These are phyloP conservation scores for Orbilia ellipsospora DNA, from an alignment of 2,329 filamentous ascomycete species.

Conservation along the genomic window DNA sequence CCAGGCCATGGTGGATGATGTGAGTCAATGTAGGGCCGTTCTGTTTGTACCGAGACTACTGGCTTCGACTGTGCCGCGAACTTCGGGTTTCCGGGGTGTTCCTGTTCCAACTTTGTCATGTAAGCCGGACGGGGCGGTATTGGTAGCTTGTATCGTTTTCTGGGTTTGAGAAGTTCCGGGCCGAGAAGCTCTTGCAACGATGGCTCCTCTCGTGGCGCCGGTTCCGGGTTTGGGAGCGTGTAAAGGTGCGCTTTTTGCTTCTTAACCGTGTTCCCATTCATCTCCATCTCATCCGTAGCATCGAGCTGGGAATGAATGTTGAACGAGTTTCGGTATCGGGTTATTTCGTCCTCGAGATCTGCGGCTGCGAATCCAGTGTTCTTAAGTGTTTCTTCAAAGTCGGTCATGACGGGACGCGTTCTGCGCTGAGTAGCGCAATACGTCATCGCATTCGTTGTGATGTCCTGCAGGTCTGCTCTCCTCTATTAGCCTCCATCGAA, in stretches of 20 bases:
- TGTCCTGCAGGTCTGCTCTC: conserved; percentile 37
- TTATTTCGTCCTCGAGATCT: conserved; percentile 57
- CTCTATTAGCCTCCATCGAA: conserved; percentile 1
- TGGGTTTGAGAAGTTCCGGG: conserved; percentile 55
- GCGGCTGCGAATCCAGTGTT: conserved; percentile 49
- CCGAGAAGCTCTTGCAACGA: conserved; percentile 57
- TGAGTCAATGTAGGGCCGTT: conserved; percentile 68
- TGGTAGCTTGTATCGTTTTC: conserved; percentile 48
- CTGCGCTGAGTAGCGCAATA: conserved; percentile 56
- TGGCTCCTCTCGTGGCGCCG: conserved; percentile 36
- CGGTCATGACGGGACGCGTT: conserved; percentile 59
- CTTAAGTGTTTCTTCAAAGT: conserved; percentile 58
- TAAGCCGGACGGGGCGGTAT: conserved; percentile 34
- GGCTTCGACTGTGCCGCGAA: conserved; percentile 68
- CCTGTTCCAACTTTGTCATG: conserved; percentile 56
- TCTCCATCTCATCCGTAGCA: neutral
- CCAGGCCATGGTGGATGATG: conserved; percentile 73
- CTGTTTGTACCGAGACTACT: conserved; percentile 63
- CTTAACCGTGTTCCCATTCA: conserved; percentile 15
- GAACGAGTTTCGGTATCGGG: conserved; percentile 51
- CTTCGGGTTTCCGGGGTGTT: conserved; percentile 62
- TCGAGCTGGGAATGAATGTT: neutral
- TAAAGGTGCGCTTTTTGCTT: conserved; percentile 38
- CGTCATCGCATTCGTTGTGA: conserved; percentile 35
- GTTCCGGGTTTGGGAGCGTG: conserved; percentile 49